Evolutionary conservation across 306 rosid genomes (phyloP), one percentile per base, ranked within the genome.

Genomic region (Gillenia trifoliata): DNA sequence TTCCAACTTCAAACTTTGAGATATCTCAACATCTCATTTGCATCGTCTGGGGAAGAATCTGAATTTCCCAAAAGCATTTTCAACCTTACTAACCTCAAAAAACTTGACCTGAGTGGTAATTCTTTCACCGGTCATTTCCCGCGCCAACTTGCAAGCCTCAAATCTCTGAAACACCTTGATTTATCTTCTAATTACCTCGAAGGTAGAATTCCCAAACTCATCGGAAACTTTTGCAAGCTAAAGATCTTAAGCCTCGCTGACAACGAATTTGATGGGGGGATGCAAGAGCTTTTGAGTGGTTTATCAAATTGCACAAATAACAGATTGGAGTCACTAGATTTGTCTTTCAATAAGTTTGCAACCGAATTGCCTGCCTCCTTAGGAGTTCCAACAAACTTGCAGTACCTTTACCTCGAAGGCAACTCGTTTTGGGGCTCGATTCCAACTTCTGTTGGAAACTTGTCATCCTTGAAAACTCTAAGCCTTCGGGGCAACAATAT

Each of bases 361-460:
- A 77, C 70, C 11, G n/a, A 68, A 10, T 69, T 84, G 38, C 80
- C 72, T 2, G 31, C 49, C 45, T 74, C 78, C 57, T 22, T 84
- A 12, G 80, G 78, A 17, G 34, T 73, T 43, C 62, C 57, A 64
- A 56, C 43, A 7, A 55, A 69, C 4, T 57, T 77, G 0, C 45
- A 26, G 26, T 0, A 3, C 4, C 84, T 79, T 62, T 7, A 49
- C 8, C 83, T 71, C 5, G 0, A 6, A 3, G 0, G 0, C 0
- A 80, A 83, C 47, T n/a, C 4, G 15, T 68, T 86, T 41, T 26
- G 10, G 29, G 84, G 82, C n/a, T 6, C 74, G 1, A 66, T 85
- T 50, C 83, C 83, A 17, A 13, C 77, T 28, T 50, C 72, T 20
- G 11, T 86, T 2, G 85, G 85, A 68, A 75, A 73, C 22, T 72